These are phyloP conservation scores for Jasminum sambac DNA, from an alignment of 257 asterid species.

Conservation along the genomic window DNA sequence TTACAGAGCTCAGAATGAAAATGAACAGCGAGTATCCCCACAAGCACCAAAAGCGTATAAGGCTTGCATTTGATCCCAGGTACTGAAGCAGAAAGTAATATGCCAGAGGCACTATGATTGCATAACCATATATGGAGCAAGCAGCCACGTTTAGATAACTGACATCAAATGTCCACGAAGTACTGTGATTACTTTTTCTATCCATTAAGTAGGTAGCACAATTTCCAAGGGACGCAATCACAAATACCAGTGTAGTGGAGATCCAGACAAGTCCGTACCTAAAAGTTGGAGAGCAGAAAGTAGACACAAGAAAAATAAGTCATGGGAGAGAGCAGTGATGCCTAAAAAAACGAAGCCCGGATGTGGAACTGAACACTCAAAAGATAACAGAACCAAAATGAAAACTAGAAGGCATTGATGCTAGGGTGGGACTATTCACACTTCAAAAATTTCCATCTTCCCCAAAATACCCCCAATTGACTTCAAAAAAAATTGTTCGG, in stretches of 20 bases:
- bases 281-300: slow-evolving; percentile 23
- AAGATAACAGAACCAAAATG: neutral
- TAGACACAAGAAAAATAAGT: neutral
- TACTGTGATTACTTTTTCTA: slow-evolving; percentile 46
- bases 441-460: too few species aligned
- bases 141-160: slow-evolving; percentile 81
- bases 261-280: slow-evolving; percentile 96
- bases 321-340: slow-evolving; percentile 10
- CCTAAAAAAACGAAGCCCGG: neutral
- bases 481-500: too few species aligned
- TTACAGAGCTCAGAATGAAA: slow-evolving; percentile 76
- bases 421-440: too few species aligned
- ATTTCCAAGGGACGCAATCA: slow-evolving; percentile 78
- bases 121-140: slow-evolving; percentile 76
- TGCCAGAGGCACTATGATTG: slow-evolving; percentile 81
- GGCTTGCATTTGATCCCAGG: slow-evolving; percentile 82
- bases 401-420: neutral
- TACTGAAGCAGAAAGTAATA: slow-evolving; percentile 89
- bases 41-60: slow-evolving; percentile 93
- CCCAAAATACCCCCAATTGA: too few species aligned
- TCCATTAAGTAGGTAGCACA: slow-evolving; percentile 81
- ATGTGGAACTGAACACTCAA: neutral
- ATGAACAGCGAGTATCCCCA: slow-evolving; percentile 99
- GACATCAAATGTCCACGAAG: slow-evolving; percentile 77
- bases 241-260: slow-evolving; percentile 88